Base-by-base conservation (phyloP, 257 asterid species). In the Dorcoceras hygrometricum region DNA sequence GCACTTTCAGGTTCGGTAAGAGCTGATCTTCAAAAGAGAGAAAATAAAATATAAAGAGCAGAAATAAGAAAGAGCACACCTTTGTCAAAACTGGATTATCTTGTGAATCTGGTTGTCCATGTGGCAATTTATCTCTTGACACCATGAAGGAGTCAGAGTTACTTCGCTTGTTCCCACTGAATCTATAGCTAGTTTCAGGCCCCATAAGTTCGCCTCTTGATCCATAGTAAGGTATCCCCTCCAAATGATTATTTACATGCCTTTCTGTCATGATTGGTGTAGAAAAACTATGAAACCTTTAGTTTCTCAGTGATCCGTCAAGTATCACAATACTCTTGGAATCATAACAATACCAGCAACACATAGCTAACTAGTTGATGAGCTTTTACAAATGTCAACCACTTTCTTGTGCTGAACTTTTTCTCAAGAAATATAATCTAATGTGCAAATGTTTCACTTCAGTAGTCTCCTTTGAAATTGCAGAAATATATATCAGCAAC, bases 161-260 rank as follows among this genome's bases (percentile, higher is more conserved):
- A 79, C 95, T 86, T 72, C 97, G 75, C 73, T 91, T 91, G 19
- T 79, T 74, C 57, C 96, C 91, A 16, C 81, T 31, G 64, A 89
- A 77, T 53, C 82, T 76, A 51, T 75, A 87, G 66, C 84, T 83
- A 54, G 80, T 73, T 63, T 86, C 90, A 4, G 86, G 79, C 67
- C 82, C 90, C 25, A 86, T 32, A 73, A 83, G 71, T 57, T 85
- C 90, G 23, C 95, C 89, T 79, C 88, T 84, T 50, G 85, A 81
- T 65, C 90, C 89, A 72, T 86, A 84, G 78, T 79, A 85, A 0
- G 96, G 90, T 23, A 87, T 84, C 74, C 95, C 94, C 65, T 85
- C 98, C 76, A 87, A 81, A 80, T 85, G 96, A 68, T 76, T 79
- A 54, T 89, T 72, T 31, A 66, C 81, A 39, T 78, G 81, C 71